A percentile compares a stretch with the other conserved stretches of the same genome.
These are phyloP conservation scores for Aspergillus glaucus DNA, from an alignment of 2,329 filamentous ascomycete genomes.

Conservation along the genomic window DNA sequence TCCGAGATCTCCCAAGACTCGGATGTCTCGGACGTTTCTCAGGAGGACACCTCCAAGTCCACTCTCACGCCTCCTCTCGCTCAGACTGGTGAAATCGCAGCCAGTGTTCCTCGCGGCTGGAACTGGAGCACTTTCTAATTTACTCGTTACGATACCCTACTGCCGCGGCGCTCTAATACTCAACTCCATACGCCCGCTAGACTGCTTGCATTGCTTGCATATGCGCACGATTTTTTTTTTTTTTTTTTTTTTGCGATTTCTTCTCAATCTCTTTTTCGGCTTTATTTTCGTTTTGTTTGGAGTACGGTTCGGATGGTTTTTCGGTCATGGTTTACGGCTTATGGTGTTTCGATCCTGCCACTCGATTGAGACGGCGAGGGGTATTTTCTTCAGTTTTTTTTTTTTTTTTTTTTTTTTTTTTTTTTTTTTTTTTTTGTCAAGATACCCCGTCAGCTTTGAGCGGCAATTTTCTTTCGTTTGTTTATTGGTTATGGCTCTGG, in stretches of 20 bases:
- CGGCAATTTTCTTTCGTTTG: constrained; percentile 16
- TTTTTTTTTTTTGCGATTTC: too few relatives aligned
- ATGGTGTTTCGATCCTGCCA: constrained; percentile 6
- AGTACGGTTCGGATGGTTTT: constrained; percentile 7
- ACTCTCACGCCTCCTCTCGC: constrained; percentile 15
- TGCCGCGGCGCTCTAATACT: neutral
- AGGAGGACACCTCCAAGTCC: constrained; percentile 17
- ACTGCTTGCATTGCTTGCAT: constrained; percentile 3
- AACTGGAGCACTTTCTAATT: constrained; percentile 57
- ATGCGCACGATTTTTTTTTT: constrained; percentile 2
- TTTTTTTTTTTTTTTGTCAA: constrained; percentile 16
- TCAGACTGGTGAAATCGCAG: constrained; percentile 41
- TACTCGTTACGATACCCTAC: constrained; percentile 5
- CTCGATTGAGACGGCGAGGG: constrained; percentile 10
- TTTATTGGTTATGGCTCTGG: constrained; percentile 5
- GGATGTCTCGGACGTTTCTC: constrained; percentile 16
- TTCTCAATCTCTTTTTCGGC: constrained; percentile 2
- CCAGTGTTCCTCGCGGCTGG: constrained; percentile 54
- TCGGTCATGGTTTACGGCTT: constrained; percentile 1
- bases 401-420: constrained; percentile 9
- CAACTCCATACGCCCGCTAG: constrained; percentile 3
- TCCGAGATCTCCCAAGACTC: constrained; percentile 12
- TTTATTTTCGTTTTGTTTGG: constrained; percentile 8
- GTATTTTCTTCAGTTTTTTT: too few relatives aligned
- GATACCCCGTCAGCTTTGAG: constrained; percentile 31